Evolutionary conservation across 2,329 filamentous ascomycete genomes (phyloP).

Genomic region (Pyricularia sp.): DNA sequence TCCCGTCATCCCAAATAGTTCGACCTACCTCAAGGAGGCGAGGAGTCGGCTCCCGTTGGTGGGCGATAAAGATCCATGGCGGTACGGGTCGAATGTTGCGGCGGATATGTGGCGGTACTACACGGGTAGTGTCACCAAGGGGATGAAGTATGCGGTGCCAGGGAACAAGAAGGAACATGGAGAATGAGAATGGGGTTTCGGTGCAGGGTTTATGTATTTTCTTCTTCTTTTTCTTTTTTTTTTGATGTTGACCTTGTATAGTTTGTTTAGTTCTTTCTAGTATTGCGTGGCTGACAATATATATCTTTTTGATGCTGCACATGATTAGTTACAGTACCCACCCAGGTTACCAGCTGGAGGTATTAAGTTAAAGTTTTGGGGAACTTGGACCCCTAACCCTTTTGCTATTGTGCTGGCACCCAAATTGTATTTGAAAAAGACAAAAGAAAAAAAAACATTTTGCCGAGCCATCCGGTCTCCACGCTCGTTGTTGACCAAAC

Average conservation of each 20-base stretch:
- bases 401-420: too few relatives aligned
- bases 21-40: slow-evolving; percentile 17
- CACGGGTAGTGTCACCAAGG: slow-evolving; percentile 8
- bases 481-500: too few relatives aligned
- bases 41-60: slow-evolving; percentile 16
- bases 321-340: too few relatives aligned
- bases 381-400: too few relatives aligned
- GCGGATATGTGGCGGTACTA: slow-evolving; percentile 19
- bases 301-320: not conserved
- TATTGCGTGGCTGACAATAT: too few relatives aligned
- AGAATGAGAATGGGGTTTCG: not conserved
- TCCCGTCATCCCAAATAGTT: slow-evolving; percentile 14
- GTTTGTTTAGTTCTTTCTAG: too few relatives aligned
- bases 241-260: not conserved
- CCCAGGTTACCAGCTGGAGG: too few relatives aligned
- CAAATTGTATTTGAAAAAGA: too few relatives aligned
- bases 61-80: slow-evolving; percentile 17
- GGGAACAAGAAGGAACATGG: not conserved
- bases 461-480: too few relatives aligned
- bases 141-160: slow-evolving; percentile 8
- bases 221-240: not conserved
- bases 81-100: slow-evolving; percentile 14
- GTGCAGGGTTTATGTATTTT: not conserved
- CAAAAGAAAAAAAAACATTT: too few relatives aligned
- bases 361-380: too few relatives aligned